Evolutionary conservation across 148 eudicot genomes (phyloP), one percentile per base, ranked within the genome.

Genomic region (Suaeda aralocaspica): DNA sequence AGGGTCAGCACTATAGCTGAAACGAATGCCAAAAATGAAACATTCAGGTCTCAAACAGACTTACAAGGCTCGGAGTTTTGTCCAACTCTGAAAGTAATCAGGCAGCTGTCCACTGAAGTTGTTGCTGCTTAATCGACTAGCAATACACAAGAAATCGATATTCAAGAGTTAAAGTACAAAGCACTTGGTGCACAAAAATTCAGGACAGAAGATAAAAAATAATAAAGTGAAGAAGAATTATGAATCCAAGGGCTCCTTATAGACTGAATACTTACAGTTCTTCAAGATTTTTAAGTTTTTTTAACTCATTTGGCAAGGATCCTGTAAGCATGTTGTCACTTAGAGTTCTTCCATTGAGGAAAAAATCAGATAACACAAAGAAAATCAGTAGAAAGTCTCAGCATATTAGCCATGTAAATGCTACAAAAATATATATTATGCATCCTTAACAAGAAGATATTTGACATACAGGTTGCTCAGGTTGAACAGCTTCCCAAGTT

Each of bases 51-150:
- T 56, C 2, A 49, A 49, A 77, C 12, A 59, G 42, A 57, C 82
- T 80, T 77, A 88, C 92, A 85, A 45, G 19, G 6, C 79, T 45
- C 44, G 31, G 34, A 88, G 79, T 29, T 77, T 74, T 72, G 56
- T 68, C 87, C 80, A 88, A 42, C 69, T 72, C 30, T 16, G 62
- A 49, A 88, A 80, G 76, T 72, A 76, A 75, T 65, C 75, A 49
- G 89, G 92, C 25, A 88, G 33, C 30, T 58, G 72, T 48, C 92
- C 92, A 41, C 64, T 68, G 75, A 88, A 88, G 64, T 77, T 80
- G 81, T 84, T 88, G 50, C 80, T 64, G 74, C 86, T 79, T 61
- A 88, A 26, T 72, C 82, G 70, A 44, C 92, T 88, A 78, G 15
- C 13, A 25, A 66, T 19, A 15, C 31, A 29, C 22, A 19, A 50